These are phyloP conservation scores for Gonapodya sp. DNA, from an alignment of 192 early-diverging fungal genomes.

Conservation along the genomic window DNA sequence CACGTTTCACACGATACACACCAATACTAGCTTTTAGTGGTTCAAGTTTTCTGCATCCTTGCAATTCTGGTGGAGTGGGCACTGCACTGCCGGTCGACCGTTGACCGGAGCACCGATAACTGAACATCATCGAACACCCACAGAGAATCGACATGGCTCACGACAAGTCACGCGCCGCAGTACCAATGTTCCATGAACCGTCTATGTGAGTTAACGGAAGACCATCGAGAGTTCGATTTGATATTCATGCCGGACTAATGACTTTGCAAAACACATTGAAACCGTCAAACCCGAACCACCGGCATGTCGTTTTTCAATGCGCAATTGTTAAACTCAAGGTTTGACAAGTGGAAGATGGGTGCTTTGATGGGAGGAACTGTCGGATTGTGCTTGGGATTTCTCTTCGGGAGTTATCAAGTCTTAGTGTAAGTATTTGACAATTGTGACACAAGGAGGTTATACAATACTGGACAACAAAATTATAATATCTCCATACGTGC, in stretches of 20 bases:
- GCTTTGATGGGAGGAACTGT: conserved; percentile 55
- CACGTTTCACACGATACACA: no score
- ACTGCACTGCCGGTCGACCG: no score
- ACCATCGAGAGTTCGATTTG: neutral
- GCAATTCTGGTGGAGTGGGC: no score
- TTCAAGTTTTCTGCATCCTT: no score
- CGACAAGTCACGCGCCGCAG: neutral
- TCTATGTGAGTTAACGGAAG: neutral
- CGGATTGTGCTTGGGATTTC: conserved; percentile 50
- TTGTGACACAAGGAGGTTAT: no score
- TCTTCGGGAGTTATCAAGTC: conserved; percentile 41
- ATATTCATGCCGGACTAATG: neutral
- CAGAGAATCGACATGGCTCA: no score
- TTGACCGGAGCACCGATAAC: no score
- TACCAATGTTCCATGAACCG: neutral
- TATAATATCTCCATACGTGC: no score
- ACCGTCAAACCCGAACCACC: neutral
- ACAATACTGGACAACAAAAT: no score
- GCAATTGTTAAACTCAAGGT: no score
- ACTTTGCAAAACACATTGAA: neutral
- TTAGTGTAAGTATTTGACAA: conserved; percentile 35
- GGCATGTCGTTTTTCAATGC: neutral
- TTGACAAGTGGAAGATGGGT: conserved; percentile 52
- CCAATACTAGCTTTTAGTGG: no score
- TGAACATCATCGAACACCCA: no score